Evolutionary conservation across 164 flowering plant species (phyloP), one percentile per base, ranked within the genome.

Genomic region (Aristolochia fimbriata): DNA sequence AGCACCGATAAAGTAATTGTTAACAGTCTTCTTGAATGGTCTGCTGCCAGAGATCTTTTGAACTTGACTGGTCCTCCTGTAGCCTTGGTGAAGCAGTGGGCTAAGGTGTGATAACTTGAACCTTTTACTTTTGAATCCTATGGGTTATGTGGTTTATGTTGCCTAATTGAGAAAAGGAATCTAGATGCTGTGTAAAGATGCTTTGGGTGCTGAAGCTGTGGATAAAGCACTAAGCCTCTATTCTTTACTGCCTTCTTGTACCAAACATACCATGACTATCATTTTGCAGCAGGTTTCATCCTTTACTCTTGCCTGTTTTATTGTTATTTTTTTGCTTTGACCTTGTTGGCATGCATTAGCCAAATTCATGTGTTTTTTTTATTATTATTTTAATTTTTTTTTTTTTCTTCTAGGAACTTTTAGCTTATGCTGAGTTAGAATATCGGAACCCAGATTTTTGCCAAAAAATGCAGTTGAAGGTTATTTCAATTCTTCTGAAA

Each of bases 41-140:
- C 79, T 27, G 55, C 50, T 65, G 90, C 84, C 58, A 70, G 60
- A 64, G 62, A 67, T n/a, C 50, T 67, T 51, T 70, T 80, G 46
- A 61, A 58, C 66, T 61, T 90, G 65, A 76, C 77, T 59, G 68
- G 70, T 66, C 95, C 97, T 66, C 95, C 97, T 48, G 48, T 31
- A 43, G 55, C 76, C 59, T 64, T 93, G 76, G 81, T 93, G 63
- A 84, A 80, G 59, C 78, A 80, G 57, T 93, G 96, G 94, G 94
- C 84, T 64, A 88, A 90, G 96, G 98, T 91, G 85, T 58, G 27
- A 31, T 56, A 56, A 30, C 13, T 30, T n/a, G 7, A 30, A 7
- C n/a, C 3, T 17, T 14, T 27, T n/a, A 30, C 8, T 56, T 23
- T 10, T 49, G 2, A 6, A 17, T 13, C 52, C 43, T 12, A 50